Evolutionary conservation across 2,329 filamentous ascomycete species (phyloP).

Genomic region (Hymenoscyphus occultus): DNA sequence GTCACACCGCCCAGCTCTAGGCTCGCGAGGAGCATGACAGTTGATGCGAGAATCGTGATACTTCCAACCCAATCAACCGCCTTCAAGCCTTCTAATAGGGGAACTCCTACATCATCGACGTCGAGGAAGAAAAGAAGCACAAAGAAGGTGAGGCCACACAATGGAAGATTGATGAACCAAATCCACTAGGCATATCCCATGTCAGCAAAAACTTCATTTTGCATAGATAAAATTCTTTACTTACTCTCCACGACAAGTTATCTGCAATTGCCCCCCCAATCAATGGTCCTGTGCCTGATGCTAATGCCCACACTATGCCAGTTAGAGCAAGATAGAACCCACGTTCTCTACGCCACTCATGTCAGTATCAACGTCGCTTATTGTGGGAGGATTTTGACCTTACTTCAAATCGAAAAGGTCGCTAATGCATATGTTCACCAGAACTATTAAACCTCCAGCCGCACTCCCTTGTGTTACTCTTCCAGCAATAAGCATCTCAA

Average conservation of each 20-base stretch:
- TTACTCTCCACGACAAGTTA: conserved; percentile 51
- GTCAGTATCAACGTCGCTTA: neutral
- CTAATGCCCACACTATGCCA: conserved; percentile 60
- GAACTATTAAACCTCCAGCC: conserved; percentile 1
- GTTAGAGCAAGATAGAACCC: conserved; percentile 61
- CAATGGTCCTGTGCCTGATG: conserved; percentile 57
- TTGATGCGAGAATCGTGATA: conserved; percentile 64
- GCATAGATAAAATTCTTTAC: neutral
- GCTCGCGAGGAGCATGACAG: conserved; percentile 78
- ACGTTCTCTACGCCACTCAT: neutral
- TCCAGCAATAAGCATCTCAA: conserved; percentile 55
- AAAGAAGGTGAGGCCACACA: conserved; percentile 41
- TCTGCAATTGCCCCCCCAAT: conserved; percentile 61
- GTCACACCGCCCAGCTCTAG: conserved; percentile 76
- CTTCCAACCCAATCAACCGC: conserved; percentile 59
- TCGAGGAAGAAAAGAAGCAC: conserved; percentile 60
- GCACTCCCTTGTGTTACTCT: neutral
- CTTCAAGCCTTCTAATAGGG: conserved; percentile 55
- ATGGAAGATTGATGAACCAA: conserved; percentile 54
- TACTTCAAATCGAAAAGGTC: conserved; percentile 4
- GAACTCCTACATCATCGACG: conserved; percentile 57
- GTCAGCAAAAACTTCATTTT: neutral
- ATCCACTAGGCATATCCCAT: conserved; percentile 43
- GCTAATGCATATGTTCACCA: conserved; percentile 8
- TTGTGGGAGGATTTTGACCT: neutral